These are phyloP conservation scores for Epichloe aotearoae DNA, from an alignment of 2,329 filamentous ascomycete genomes.

Conservation along the genomic window DNA sequence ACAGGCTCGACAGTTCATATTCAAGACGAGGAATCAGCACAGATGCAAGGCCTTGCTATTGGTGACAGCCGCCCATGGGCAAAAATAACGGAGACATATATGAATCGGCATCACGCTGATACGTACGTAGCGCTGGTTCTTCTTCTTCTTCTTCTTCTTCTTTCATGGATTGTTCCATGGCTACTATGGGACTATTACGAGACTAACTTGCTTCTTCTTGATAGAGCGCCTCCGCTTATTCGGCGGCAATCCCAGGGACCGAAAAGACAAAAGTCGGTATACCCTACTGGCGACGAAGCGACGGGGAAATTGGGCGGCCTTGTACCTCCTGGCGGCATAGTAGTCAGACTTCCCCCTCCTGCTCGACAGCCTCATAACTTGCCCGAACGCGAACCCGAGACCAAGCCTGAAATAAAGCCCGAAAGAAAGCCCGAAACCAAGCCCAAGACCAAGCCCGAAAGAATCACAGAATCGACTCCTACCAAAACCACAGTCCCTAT, in stretches of 20 bases:
- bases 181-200: too few relatives aligned
- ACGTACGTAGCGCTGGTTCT: conserved; percentile 4
- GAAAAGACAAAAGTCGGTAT: not conserved
- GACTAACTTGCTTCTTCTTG: not conserved
- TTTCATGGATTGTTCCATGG: not conserved
- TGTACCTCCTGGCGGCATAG: not conserved
- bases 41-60: conserved; percentile 11
- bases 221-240: conserved; percentile 8
- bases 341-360: not conserved
- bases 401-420: not conserved
- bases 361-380: not conserved
- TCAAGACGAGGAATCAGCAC: conserved; percentile 11
- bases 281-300: not conserved
- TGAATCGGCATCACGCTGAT: conserved; percentile 3
- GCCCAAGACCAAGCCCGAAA: not conserved
- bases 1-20: conserved; percentile 8
- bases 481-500: not conserved
- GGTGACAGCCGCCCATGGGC: conserved; percentile 12
- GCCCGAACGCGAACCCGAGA: not conserved
- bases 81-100: conserved; percentile 4
- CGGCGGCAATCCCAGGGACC: not conserved
- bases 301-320: conserved; percentile 1
- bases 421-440: not conserved
- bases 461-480: not conserved
- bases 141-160: not conserved